A percentile compares a stretch with the other conserved stretches of the same genome.
phyloP scores from a whole-genome alignment of 2,329 filamentous ascomycete species.

The Neofusicoccum umdonicola region DNA sequence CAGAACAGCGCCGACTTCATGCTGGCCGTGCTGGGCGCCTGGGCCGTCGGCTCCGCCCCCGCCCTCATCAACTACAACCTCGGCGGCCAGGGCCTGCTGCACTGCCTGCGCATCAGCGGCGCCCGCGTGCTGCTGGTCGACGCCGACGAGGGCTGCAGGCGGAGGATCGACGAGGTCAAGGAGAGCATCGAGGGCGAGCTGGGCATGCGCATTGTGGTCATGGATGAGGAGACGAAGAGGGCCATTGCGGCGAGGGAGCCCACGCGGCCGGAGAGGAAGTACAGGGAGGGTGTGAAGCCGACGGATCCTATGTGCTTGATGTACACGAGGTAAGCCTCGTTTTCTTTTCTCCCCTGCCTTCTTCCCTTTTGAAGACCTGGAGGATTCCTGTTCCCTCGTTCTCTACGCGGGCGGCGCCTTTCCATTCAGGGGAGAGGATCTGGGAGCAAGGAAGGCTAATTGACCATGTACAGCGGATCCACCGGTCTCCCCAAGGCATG shows the following conservation, averaged over 20 bases:
- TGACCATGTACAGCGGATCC: slow-evolving; percentile 54
- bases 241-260: slow-evolving; percentile 48
- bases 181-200: slow-evolving; percentile 53
- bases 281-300: slow-evolving; percentile 39
- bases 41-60: slow-evolving; percentile 65
- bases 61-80: slow-evolving; percentile 73
- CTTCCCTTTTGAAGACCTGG: no score
- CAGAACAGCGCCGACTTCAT: slow-evolving; percentile 67
- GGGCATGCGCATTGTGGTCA: slow-evolving; percentile 56
- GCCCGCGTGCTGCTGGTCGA: slow-evolving; percentile 60
- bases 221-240: slow-evolving; percentile 48
- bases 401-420: no score
- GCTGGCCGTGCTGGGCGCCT: slow-evolving; percentile 55
- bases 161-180: slow-evolving; percentile 48
- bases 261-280: slow-evolving; percentile 28
- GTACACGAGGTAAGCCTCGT: slow-evolving; percentile 54
- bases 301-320: slow-evolving; percentile 59
- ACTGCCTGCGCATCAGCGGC: slow-evolving; percentile 61
- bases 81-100: slow-evolving; percentile 60
- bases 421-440: no score
- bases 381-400: no score
- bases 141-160: slow-evolving; percentile 39
- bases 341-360: not conserved
- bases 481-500: slow-evolving; percentile 72
- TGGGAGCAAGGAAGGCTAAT: not conserved